Base-by-base conservation (phyloP, 768 basidiomycete genomes). In the Hygrocybe coccinea region DNA sequence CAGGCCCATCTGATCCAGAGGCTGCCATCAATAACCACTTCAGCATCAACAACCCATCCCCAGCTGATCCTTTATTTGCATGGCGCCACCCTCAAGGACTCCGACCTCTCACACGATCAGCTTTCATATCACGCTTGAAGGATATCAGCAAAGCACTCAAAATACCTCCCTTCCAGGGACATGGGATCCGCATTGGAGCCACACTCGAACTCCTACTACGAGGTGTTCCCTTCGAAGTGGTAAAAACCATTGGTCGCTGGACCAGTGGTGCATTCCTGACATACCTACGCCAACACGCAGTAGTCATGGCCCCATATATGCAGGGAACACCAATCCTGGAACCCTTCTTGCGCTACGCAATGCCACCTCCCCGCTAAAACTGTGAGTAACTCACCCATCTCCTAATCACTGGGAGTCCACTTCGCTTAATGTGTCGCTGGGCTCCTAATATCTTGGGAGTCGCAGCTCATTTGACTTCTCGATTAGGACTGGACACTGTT, bases 221-320 rank as follows among this genome's bases (percentile, higher is more conserved):
- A 11, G 71, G 70, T 1, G 52, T 71, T 0, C 67, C 72, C 5
- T 71, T 77, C 38, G 69, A 76, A 2, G 68, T 69, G 0, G 64
- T 74, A 25, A 73, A 73, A 41, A 58, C 62, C 0, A 74, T 64
- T 22, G 72, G 74, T 0, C 49, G 66, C 0, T 78, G 74, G 76
- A 56, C 58, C 0, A 70, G 71, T 44, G 63, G 75, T 10, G 62
- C 69, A 3, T 75, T 71, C 52, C 29, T 59, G 0, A 4, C 60
- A 0, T 72, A 72, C 57, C 65, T 71, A 1, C 54, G 62, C 4
- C 54, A 64, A 15, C 67, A 71, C 49, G 60, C 64, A 0, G 55
- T 61, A n/a, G 65, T 71, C 46, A 57, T 71, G 22, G 69, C 65
- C 0, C 67, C 66, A 0, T 70, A 68, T 61, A 62, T 71, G 14